A percentile compares a stretch with the other conserved stretches of the same genome.
These are phyloP conservation scores for Debaryomyces subglobosus DNA, from an alignment of 1,139 yeast genomes.

Conservation along the genomic window DNA sequence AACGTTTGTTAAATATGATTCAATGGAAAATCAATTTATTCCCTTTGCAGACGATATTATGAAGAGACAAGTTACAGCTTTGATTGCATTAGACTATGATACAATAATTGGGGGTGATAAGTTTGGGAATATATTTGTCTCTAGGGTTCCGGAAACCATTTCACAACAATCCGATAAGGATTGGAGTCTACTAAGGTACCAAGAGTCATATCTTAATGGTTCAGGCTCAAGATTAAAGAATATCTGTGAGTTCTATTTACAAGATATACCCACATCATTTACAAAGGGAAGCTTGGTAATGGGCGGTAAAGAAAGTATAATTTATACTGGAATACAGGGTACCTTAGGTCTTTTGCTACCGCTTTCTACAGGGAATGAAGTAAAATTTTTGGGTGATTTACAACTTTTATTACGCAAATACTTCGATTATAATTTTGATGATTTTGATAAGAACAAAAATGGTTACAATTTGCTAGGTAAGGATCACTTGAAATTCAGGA, in stretches of 20 bases:
- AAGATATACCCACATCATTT: constrained; percentile 72
- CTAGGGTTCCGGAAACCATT: constrained; percentile 56
- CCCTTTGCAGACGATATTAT: constrained; percentile 72
- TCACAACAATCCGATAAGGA: constrained; percentile 55
- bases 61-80: constrained; percentile 65
- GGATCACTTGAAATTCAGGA: constrained; percentile 67
- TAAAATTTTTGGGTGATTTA: constrained; percentile 57
- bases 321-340: constrained; percentile 82
- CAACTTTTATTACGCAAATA: constrained; percentile 51
- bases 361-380: constrained; percentile 62
- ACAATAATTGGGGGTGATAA: constrained; percentile 88
- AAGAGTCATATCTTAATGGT: constrained; percentile 49
- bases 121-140: constrained; percentile 76
- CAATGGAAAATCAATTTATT: constrained; percentile 52
- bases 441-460: constrained; percentile 27
- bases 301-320: constrained; percentile 67
- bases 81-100: constrained; percentile 66
- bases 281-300: constrained; percentile 53
- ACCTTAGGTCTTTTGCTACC: constrained; percentile 77
- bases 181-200: constrained; percentile 44
- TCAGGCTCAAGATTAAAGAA: constrained; percentile 56
- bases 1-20: constrained; percentile 57
- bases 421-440: constrained; percentile 32
- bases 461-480: constrained; percentile 54
- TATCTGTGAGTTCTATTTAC: constrained; percentile 63